Evolutionary conservation across 768 basidiomycete genomes (phyloP).

Genomic region (Hebeloma cylindrosporum): DNA sequence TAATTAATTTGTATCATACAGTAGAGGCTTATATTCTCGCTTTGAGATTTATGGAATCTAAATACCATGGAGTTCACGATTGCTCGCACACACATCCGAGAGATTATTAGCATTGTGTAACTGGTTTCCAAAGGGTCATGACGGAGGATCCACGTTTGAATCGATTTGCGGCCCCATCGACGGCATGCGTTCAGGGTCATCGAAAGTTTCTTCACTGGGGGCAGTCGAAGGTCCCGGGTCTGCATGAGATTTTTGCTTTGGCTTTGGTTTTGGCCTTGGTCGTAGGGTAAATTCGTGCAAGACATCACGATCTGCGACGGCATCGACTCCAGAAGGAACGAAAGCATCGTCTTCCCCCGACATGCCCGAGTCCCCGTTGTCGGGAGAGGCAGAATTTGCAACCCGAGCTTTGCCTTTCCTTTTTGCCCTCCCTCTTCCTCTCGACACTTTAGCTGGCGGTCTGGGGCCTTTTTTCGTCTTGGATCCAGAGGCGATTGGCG

Average conservation of each 20-base stretch:
- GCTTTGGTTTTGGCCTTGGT: slow-evolving; percentile 35
- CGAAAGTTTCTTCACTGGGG: not conserved
- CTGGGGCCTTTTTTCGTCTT: too few species aligned
- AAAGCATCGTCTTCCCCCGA: slow-evolving; percentile 6
- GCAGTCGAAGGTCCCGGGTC: not conserved
- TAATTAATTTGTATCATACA: too few species aligned
- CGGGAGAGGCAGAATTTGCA: not conserved
- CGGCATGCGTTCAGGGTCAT: not conserved
- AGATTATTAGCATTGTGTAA: too few species aligned
- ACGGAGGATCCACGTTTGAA: too few species aligned
- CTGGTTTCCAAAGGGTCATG: too few species aligned
- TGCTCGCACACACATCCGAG: too few species aligned
- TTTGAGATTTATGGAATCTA: too few species aligned
- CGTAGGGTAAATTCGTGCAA: slow-evolving; percentile 28
- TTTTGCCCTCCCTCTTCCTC: slow-evolving; percentile 14
- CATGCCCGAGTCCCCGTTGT: slow-evolving; percentile 3
- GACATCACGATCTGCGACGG: slow-evolving; percentile 12
- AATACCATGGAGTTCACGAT: too few species aligned
- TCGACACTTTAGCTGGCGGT: slow-evolving; percentile 11
- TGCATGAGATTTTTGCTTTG: slow-evolving; percentile 14
- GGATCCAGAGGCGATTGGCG: not conserved
- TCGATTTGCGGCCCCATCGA: too few species aligned
- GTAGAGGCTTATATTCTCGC: too few species aligned
- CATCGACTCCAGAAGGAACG: slow-evolving; percentile 7
- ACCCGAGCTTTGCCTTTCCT: slow-evolving; percentile 8